Conservation (phyloP, 106 monocot species). For the Dioscorea dumetorum region DNA sequence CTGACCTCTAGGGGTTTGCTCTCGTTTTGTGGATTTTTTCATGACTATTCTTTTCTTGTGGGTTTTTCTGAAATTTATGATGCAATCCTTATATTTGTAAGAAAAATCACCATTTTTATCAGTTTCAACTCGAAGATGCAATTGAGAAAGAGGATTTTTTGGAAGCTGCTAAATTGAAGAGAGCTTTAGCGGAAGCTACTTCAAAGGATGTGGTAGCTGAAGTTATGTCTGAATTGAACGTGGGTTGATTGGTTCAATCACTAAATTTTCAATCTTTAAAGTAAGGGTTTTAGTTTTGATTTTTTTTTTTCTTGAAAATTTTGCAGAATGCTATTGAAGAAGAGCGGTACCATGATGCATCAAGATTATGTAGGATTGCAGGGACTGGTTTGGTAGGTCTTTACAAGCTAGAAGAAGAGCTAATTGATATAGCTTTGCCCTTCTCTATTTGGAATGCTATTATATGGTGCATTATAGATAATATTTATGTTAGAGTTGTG, state of each 20-base stretch:
- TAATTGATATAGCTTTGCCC: neutral
- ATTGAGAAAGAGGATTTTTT: constrained; percentile 83
- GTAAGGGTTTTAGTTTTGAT: neutral
- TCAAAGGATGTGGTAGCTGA: constrained; percentile 60
- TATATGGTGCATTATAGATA: neutral
- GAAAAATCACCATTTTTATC: neutral
- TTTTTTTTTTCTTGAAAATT: constrained; percentile 1
- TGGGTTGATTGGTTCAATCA: constrained; percentile 6
- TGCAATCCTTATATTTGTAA: neutral
- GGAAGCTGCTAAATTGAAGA: constrained; percentile 77
- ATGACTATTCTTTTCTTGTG: neutral
- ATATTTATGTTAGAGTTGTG: neutral
- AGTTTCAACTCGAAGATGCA: constrained; percentile 97
- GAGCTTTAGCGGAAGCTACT: constrained; percentile 57
- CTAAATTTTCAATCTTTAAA: no score
- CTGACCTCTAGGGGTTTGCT: neutral
- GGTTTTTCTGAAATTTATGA: neutral
- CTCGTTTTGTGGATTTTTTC: neutral
- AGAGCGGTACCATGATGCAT: constrained; percentile 86
- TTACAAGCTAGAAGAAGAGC: neutral
- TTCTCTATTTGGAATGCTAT: neutral
- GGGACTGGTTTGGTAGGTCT: constrained; percentile 69
- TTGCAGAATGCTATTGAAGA: constrained; percentile 66
- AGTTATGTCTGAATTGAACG: constrained; percentile 75
- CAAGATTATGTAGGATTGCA: constrained; percentile 49